phyloP scores from a whole-genome alignment of 1,284 basidiomycete genomes.

The Neotropicomus parvogracilis region DNA sequence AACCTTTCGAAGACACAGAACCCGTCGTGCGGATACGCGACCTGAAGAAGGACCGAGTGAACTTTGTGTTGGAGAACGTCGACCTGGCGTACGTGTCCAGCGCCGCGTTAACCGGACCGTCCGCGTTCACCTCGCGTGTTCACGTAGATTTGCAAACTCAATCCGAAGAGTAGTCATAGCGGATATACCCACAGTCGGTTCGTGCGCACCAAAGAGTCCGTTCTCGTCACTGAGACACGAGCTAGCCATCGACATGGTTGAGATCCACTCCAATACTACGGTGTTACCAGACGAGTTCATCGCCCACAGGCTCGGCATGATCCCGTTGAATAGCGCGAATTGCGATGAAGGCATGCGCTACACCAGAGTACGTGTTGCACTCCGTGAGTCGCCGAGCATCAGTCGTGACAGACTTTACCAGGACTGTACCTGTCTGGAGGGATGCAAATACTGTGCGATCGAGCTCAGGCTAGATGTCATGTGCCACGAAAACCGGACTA shows the following conservation, averaged over 20 bases:
- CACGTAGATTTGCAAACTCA: constrained; percentile 78
- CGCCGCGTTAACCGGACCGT: background rate
- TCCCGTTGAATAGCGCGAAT: constrained; percentile 83
- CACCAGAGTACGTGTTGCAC: constrained; percentile 54
- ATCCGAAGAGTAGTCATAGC: constrained; percentile 89
- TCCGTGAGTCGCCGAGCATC: background rate
- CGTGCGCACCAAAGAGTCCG: constrained; percentile 30
- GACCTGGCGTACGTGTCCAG: constrained; percentile 70
- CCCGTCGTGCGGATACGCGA: constrained; percentile 76
- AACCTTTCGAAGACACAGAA: constrained; percentile 46
- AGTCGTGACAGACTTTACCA: constrained; percentile 32
- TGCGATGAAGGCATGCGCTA: constrained; percentile 85
- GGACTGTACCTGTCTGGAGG: constrained; percentile 83
- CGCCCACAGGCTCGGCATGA: constrained; percentile 92
- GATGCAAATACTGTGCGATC: constrained; percentile 81
- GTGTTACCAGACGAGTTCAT: constrained; percentile 98
- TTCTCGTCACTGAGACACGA: constrained; percentile 3
- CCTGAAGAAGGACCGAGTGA: constrained; percentile 74
- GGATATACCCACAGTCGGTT: constrained; percentile 91
- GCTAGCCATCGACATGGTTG: constrained; percentile 94
- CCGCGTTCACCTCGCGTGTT: constrained; percentile 13
- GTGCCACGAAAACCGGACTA: constrained; percentile 65
- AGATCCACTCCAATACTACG: constrained; percentile 88
- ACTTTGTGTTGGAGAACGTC: constrained; percentile 90
- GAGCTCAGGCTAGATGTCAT: constrained; percentile 68